Conservation (phyloP, 176 grass and related monocot genomes). For the Aegilops sharonensis region DNA sequence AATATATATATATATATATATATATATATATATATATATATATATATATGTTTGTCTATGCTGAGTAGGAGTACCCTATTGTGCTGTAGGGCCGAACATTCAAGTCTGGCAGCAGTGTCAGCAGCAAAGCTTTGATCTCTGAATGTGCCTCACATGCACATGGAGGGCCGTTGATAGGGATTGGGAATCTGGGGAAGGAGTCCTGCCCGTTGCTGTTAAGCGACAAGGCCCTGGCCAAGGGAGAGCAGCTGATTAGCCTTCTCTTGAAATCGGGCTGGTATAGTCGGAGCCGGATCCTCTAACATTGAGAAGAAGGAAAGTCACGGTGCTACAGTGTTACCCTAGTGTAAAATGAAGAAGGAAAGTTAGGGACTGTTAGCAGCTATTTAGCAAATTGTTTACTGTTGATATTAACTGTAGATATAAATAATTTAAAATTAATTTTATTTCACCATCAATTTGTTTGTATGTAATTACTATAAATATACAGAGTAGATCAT, state of each 20-base stretch:
- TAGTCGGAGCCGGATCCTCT: background rate
- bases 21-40: too few species aligned
- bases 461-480: too few species aligned
- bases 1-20: too few species aligned
- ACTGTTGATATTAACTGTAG: too few species aligned
- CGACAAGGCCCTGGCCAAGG: background rate
- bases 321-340: too few species aligned
- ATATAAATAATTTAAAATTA: too few species aligned
- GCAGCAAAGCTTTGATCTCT: constrained; percentile 1
- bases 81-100: background rate
- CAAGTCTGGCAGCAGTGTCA: background rate
- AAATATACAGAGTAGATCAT: too few species aligned
- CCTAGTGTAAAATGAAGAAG: too few species aligned
- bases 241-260: background rate
- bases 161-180: background rate
- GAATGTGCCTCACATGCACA: background rate
- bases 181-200: constrained; percentile 1
- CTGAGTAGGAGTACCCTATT: constrained; percentile 4
- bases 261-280: constrained; percentile 4
- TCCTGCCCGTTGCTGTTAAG: background rate
- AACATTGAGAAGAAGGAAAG: too few species aligned
- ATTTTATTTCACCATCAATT: too few species aligned
- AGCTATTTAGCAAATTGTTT: too few species aligned
- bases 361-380: too few species aligned
- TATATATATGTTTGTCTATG: background rate